Base-by-base conservation (phyloP, 2,329 filamentous ascomycete species). In the Metarhizium rileyi region DNA sequence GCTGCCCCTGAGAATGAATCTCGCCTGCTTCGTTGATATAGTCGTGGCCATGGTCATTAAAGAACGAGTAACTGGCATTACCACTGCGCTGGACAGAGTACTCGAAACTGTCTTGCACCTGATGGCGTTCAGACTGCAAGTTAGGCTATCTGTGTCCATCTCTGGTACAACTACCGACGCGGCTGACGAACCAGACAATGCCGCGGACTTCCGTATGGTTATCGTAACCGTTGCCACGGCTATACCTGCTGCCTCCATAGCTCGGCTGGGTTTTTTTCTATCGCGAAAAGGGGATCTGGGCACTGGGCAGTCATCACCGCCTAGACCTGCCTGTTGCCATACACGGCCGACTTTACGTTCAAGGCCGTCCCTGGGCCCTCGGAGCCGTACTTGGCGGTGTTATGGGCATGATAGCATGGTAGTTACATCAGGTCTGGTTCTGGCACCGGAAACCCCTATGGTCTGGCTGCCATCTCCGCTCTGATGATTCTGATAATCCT, bases 231-330 rank as follows among this genome's bases (percentile, higher is more conserved):
- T 76, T 10, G 72, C 67, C 0, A 60, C 66, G 0, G 57, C 61
- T 0, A 68, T 77, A 5, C 69, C 73, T 64, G 68, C 0, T 63
- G 65, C 0, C 60, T 77, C 4, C 69, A 71, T 0, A 56, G 59
- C 22, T 66, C 64, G 1, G 67, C 73, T 0, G 72, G 70, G 2
- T 77, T 77, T 55, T 77, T 55, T 77, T 68, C 53, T 76, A 74
- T 44, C 66, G 72, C 3, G 68, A 76, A 49, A 75, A 74, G 55
- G 73, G 74, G 0, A 60, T 77, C 0, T 77, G 74, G 74, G 71
- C 63, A 0, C 0, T 77, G 74, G 74, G 71, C 63, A 0, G 57
- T 76, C 6, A 75, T 77, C 36, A 77, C 72, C 58, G 74, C 66
- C 0, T 74, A 77, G 53, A 73, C 70, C 0, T 66, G 64, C 1